Base-by-base conservation (phyloP, 441 rosid genomes). In the Viola pubescens region DNA sequence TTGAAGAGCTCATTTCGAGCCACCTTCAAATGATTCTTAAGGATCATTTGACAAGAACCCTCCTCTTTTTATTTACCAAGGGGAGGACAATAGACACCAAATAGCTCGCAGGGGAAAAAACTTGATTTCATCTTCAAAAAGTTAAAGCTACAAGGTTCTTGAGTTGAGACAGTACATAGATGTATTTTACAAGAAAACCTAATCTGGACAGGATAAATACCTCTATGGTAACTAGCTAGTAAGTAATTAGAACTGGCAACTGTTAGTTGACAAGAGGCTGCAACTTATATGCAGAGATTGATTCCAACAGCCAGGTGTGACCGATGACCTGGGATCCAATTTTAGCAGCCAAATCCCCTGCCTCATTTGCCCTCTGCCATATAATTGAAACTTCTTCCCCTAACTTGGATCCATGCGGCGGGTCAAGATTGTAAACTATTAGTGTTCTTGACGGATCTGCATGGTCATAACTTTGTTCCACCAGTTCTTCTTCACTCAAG, bases 241-340 rank as follows among this genome's bases (percentile, higher is more conserved):
- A 38, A 12, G 38, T 6, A 58, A 6, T 7, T 1, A 34, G 5
- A 37, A 37, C 11, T 10, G 14, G 0, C 3, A 52, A 34, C 4
- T 40, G 12, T 37, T 57, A 58, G 7, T 53, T 58, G 8, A 76
- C 73, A 8, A 78, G 39, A 43, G 91, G 81, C 63, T 79, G 84
- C 60, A 85, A 63, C 63, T 79, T 74, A 52, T 79, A 82, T 4
- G 89, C 82, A 49, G 97, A 91, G 55, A 91, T 80, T 4, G 96
- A 91, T 59, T 86, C 94, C 73, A 91, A 74, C 40, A 91, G 68
- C 95, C 96, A 91, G 0, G 92, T 81, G 54, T 85, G 95, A 55
- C 86, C 85, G 39, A 82, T 69, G 41, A 86, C 78, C 19, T 52
- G 76, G 38, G 77, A 70, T n/a, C 89, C 87, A 44, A 67, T 62